Evolutionary conservation across 202 grass and related monocot genomes (phyloP).

Genomic region (Setaria viridis): DNA sequence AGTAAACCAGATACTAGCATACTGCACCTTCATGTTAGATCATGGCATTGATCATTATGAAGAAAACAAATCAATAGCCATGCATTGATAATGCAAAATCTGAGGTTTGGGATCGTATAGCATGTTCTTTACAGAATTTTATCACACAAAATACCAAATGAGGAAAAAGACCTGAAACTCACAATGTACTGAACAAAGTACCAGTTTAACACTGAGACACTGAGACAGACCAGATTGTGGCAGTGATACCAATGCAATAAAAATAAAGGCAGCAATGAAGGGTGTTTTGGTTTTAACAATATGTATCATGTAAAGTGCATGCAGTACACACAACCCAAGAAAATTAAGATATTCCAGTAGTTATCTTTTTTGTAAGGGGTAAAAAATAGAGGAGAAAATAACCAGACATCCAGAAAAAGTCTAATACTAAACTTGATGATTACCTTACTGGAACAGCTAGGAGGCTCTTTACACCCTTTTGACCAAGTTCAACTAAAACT

Average conservation of each 20-base stretch:
- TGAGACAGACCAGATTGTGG: background rate
- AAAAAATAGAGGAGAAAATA: background rate
- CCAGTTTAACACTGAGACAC: background rate
- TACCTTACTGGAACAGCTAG: slow-evolving; percentile 97
- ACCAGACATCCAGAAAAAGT: background rate
- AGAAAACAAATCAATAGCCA: background rate
- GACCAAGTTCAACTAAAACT: slow-evolving; percentile 82
- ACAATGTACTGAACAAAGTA: background rate
- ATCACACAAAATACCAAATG: slow-evolving; percentile 4
- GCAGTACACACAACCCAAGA: background rate
- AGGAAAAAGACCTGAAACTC: background rate
- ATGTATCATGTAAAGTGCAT: slow-evolving; percentile 1
- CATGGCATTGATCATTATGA: background rate
- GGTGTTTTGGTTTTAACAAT: background rate
- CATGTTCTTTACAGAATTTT: background rate
- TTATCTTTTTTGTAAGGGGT: too few relatives aligned
- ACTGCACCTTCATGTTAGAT: background rate
- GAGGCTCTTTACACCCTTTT: slow-evolving; percentile 86
- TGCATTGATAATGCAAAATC: background rate
- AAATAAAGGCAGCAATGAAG: background rate
- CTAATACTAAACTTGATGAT: slow-evolving; percentile 10
- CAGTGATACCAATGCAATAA: background rate
- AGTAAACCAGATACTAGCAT: background rate
- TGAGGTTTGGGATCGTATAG: background rate
- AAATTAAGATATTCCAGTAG: slow-evolving; percentile 8